Base-by-base conservation (phyloP, 225 moss, liverwort and hornwort species). In the Takakia lepidozioides region DNA sequence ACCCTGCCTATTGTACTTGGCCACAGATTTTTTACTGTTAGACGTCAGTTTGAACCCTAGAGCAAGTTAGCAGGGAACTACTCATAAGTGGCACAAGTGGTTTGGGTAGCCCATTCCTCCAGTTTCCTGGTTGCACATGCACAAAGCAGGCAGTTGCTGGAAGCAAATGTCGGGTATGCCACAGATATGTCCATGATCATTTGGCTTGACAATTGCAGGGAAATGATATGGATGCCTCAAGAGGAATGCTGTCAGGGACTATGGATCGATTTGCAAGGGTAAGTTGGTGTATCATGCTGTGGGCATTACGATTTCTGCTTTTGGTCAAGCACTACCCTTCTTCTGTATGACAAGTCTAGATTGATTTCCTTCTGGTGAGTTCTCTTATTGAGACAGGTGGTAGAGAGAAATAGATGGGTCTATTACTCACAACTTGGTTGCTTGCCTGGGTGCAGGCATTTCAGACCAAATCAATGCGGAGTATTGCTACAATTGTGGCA, bases 181-280 rank as follows among this genome's bases (percentile, higher is more conserved):
- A 43, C 16, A 6, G 16, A 21, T 7, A 43, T 21, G 7, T 43
- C 9, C 16, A 6, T 0, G n/a, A 8, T 16, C 18, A 29, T 39
- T 25, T 46, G 1, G n/a, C 30, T 13, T 57, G 25, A 6, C 24
- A 42, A 36, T 25, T 47, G 59, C 77, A 93, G 93, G 93, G 85
- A 50, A 88, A 84, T 74, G 93, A 78, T 52, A 93, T 93, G 86
- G 89, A 93, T 60, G 63, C 89, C 37, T 74, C 81, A 66, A 84
- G 86, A 67, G 86, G 89, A 40, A 56, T 84, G 57, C 80, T 93
- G 66, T 78, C 88, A 41, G 89, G 93, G 58, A 88, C 86, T 34
- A 80, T 92, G 81, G 84, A 84, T 51, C 87, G 84, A 45, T 87
- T 92, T 39, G 87, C 70, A 29, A 70, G 62, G 73, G 93, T 93